Percentiles rank a stretch among this genome's conserved stretches.
These are phyloP conservation scores for Fusarium fracticaudum DNA, from an alignment of 2,329 filamentous ascomycete genomes.

Conservation along the genomic window DNA sequence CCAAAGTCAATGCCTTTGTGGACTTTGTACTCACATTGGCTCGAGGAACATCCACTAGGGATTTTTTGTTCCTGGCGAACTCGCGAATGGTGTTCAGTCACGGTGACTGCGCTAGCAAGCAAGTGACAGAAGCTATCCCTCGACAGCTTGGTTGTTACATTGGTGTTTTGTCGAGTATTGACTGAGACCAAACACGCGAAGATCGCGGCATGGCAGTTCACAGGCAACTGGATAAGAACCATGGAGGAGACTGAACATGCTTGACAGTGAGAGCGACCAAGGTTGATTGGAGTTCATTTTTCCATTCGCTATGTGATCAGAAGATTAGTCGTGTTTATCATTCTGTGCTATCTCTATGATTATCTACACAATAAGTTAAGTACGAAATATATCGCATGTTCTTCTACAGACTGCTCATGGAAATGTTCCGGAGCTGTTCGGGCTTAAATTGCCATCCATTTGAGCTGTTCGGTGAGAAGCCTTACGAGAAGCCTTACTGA, in stretches of 20 bases:
- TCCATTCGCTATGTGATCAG: neutral
- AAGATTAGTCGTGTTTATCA: neutral
- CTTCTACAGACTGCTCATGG: neutral
- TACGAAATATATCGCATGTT: neutral
- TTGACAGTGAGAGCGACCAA: accelerated
- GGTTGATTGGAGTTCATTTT: too few species aligned
- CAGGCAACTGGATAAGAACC: neutral
- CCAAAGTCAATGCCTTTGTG: accelerated
- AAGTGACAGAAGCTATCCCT: neutral
- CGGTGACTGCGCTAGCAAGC: too few species aligned
- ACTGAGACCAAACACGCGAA: accelerated
- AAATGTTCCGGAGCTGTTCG: accelerated
- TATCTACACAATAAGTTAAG: accelerated
- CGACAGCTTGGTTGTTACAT: neutral
- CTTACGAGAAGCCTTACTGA: too few species aligned
- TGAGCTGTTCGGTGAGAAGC: neutral
- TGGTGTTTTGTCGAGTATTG: neutral
- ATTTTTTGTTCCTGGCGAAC: neutral
- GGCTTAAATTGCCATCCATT: accelerated
- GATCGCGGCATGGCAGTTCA: neutral
- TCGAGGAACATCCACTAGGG: accelerated
- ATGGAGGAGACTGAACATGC: neutral
- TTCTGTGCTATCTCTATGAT: too few species aligned
- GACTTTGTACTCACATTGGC: accelerated
- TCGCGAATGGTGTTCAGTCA: neutral